Evolutionary conservation across 768 basidiomycete species (phyloP).

Genomic region (Tylopilus felleus): DNA sequence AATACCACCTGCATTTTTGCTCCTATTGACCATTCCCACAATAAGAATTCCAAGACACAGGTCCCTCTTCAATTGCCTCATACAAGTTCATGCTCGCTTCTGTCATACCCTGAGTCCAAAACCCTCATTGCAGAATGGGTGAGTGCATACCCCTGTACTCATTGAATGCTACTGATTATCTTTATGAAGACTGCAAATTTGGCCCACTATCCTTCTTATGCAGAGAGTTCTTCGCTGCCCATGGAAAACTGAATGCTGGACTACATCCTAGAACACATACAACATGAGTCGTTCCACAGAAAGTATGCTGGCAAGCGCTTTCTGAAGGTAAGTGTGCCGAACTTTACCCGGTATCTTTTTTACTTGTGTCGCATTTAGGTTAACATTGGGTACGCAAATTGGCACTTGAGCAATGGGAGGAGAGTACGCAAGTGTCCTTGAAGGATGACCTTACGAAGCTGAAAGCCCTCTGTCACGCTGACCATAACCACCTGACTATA

Average conservation of each 20-base stretch:
- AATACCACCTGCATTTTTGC: no score
- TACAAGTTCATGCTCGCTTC: no score
- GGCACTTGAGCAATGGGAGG: constrained; percentile 75
- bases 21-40: no score
- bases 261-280: constrained; percentile 71
- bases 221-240: constrained; percentile 74
- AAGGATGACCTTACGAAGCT: constrained; percentile 46
- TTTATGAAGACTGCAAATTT: constrained; percentile 68
- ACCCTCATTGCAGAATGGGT: no score
- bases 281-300: constrained; percentile 77
- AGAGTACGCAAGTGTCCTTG: constrained; percentile 57
- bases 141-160: constrained; percentile 28
- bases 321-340: constrained; percentile 58
- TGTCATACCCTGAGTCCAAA: no score
- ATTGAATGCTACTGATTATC: constrained; percentile 10
- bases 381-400: constrained; percentile 82
- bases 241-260: constrained; percentile 85
- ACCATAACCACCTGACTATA: no score
- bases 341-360: background rate
- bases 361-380: constrained; percentile 44
- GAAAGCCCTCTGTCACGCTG: constrained; percentile 21
- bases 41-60: no score
- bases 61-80: no score
- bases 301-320: constrained; percentile 86
- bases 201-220: constrained; percentile 83